phyloP scores from a whole-genome alignment of 441 rosid genomes.

The Lepidium campestre region DNA sequence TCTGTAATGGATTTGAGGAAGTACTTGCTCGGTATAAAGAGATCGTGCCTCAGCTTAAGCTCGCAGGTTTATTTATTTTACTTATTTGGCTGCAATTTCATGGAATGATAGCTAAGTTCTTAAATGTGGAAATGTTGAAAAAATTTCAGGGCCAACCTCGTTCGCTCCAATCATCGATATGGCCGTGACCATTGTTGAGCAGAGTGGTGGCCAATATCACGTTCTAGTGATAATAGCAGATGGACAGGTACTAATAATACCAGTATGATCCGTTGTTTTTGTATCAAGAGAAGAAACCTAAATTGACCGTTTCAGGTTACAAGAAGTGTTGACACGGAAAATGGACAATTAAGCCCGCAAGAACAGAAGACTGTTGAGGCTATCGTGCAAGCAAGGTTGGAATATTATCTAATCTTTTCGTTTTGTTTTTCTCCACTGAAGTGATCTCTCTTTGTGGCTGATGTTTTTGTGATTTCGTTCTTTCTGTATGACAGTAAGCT shows the following conservation, averaged over 20 bases:
- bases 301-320: constrained; percentile 46
- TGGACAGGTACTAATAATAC: constrained; percentile 54
- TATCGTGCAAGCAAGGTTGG: constrained; percentile 64
- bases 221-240: constrained; percentile 76
- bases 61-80: constrained; percentile 46
- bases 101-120: not conserved
- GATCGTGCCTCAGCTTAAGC: constrained; percentile 61
- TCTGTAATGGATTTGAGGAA: constrained; percentile 74
- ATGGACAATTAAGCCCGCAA: constrained; percentile 60
- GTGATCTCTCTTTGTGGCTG: not conserved
- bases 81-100: not conserved
- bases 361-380: constrained; percentile 72
- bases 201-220: constrained; percentile 72
- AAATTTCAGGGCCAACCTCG: constrained; percentile 78
- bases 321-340: constrained; percentile 55
- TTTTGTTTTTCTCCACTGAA: not conserved
- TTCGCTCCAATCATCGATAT: constrained; percentile 74
- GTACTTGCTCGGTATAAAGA: constrained; percentile 56
- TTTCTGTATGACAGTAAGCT: constrained; percentile 40
- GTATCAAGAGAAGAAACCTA: not conserved
- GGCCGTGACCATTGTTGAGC: constrained; percentile 76
- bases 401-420: not conserved
- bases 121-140: not conserved
- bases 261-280: not conserved
- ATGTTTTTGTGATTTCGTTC: constrained; percentile 14